Conservation (phyloP, 257 asterid genomes). For the Dorcoceras hygrometricum region DNA sequence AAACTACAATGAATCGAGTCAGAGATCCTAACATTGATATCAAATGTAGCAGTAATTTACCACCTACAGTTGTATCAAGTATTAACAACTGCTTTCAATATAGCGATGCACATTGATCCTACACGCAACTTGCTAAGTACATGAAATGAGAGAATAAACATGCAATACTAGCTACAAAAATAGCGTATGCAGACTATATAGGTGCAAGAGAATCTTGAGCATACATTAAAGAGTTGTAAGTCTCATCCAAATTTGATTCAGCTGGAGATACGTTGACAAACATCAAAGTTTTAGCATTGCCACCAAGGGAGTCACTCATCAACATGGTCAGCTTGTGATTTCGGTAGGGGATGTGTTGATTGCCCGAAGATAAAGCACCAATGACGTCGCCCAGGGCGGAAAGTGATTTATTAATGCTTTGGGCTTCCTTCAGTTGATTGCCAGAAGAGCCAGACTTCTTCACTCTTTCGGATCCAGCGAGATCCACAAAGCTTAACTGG, state of each 20-base stretch:
- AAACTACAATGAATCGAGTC: too few species aligned
- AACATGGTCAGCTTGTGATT: conserved; percentile 96
- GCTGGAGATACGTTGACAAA: conserved; percentile 92
- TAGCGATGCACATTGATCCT: neutral
- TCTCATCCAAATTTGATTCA: conserved; percentile 90
- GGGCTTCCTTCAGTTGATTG: conserved; percentile 86
- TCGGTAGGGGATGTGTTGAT: conserved; percentile 92
- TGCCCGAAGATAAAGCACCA: conserved; percentile 78
- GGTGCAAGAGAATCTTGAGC: conserved; percentile 20
- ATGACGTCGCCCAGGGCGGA: conserved; percentile 98
- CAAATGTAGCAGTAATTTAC: neutral
- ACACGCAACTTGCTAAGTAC: neutral
- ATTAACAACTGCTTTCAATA: neutral
- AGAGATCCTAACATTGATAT: neutral
- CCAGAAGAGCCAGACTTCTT: conserved; percentile 96
- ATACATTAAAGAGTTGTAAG: conserved; percentile 86
- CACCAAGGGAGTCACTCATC: conserved; percentile 98
- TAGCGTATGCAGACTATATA: neutral
- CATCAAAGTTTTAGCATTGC: conserved; percentile 96
- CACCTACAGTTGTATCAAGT: neutral
- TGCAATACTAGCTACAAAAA: neutral
- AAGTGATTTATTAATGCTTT: conserved; percentile 92
- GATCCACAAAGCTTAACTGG: conserved; percentile 97
- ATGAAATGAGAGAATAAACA: neutral
- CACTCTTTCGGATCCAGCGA: conserved; percentile 96